Evolutionary conservation across 2,329 filamentous ascomycete species (phyloP).

Genomic region (Remersonia thermophila): DNA sequence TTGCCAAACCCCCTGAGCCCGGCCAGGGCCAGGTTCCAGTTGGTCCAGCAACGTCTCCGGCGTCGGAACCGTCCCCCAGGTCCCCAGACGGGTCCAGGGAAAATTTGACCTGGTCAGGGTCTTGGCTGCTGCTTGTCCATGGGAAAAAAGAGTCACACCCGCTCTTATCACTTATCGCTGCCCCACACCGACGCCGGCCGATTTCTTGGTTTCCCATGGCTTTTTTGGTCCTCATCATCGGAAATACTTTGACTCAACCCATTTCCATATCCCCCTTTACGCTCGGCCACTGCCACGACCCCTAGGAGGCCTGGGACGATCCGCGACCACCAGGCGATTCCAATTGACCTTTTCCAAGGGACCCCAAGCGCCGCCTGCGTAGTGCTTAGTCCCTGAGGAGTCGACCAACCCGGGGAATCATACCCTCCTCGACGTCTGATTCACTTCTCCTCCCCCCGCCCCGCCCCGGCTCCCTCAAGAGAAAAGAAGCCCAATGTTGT

Average conservation of each 20-base stretch:
- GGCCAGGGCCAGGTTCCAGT: too few species aligned
- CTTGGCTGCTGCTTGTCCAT: too few species aligned
- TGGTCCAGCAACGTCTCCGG: slow-evolving; percentile 9
- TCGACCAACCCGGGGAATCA: too few species aligned
- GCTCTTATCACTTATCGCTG: slow-evolving; percentile 16
- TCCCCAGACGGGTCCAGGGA: background rate
- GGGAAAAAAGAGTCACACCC: slow-evolving; percentile 14
- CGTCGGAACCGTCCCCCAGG: slow-evolving; percentile 9
- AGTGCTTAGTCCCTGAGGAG: too few species aligned
- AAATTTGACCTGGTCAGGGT: background rate
- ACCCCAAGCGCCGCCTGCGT: slow-evolving; percentile 7
- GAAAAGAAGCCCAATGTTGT: slow-evolving; percentile 20
- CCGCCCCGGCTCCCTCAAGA: too few species aligned
- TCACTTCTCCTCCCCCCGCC: too few species aligned
- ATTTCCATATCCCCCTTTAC: slow-evolving; percentile 4
- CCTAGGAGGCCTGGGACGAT: slow-evolving; percentile 9
- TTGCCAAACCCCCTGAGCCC: too few species aligned
- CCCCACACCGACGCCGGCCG: slow-evolving; percentile 9
- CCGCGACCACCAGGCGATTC: slow-evolving; percentile 4
- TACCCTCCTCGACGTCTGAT: too few species aligned
- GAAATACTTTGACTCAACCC: slow-evolving; percentile 9
- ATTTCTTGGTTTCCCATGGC: slow-evolving; percentile 6
- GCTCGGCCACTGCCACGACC: slow-evolving; percentile 4
- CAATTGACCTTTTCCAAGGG: slow-evolving; percentile 16
- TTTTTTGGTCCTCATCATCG: slow-evolving; percentile 8